These are phyloP conservation scores for Pisolithus tinctorius DNA, from an alignment of 768 basidiomycete species.

Conservation along the genomic window DNA sequence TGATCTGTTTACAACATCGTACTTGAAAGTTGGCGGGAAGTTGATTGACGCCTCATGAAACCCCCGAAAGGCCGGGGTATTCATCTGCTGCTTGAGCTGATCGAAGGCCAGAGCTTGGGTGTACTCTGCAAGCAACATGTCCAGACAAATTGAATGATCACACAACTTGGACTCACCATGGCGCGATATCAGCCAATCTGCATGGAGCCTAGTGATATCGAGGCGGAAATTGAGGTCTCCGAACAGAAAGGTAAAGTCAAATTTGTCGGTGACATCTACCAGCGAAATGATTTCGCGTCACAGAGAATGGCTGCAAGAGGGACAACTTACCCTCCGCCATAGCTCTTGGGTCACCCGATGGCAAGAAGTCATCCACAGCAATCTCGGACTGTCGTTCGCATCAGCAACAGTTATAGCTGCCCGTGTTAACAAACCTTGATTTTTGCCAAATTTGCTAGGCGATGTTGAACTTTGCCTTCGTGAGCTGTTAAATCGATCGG, in stretches of 20 bases:
- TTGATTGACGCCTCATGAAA: conserved; percentile 75
- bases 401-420: conserved; percentile 1
- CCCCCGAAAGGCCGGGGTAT: conserved; percentile 62
- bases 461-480: conserved; percentile 65
- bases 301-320: background rate
- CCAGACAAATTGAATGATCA: background rate
- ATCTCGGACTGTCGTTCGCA: conserved; percentile 52
- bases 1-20: conserved; percentile 62
- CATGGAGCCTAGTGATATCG: conserved; percentile 83
- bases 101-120: conserved; percentile 85
- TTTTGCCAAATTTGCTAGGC: conserved; percentile 82
- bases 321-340: conserved; percentile 57
- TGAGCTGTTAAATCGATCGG: conserved; percentile 44
- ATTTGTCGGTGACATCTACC: conserved; percentile 74
- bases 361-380: conserved; percentile 70
- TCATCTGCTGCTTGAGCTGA: conserved; percentile 77
- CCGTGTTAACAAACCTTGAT: conserved; percentile 56
- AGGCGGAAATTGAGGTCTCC: conserved; percentile 92
- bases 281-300: conserved; percentile 5
- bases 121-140: conserved; percentile 49
- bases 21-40: conserved; percentile 94
- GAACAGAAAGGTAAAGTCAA: conserved; percentile 83
- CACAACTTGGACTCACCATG: conserved; percentile 43
- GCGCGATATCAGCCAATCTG: conserved; percentile 86
- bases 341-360: conserved; percentile 53